Conservation (phyloP, 2,329 filamentous ascomycete genomes). For the Trichoderma polysporum region DNA sequence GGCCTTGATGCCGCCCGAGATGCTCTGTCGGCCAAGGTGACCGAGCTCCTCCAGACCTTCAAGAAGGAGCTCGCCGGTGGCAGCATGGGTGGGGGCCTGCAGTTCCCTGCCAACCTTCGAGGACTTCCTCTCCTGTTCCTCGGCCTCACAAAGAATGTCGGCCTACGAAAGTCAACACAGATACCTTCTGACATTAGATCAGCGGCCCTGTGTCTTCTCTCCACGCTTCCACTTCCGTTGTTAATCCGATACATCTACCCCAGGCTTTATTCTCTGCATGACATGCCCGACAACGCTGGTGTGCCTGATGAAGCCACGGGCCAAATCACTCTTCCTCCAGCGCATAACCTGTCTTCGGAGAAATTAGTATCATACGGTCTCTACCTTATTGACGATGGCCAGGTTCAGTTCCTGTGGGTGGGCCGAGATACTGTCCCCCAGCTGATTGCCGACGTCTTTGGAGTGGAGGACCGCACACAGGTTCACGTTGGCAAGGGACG, state of each 20-base stretch:
- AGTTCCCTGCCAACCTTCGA: constrained; percentile 90
- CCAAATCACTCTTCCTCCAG: constrained; percentile 82
- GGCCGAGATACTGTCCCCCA: constrained; percentile 91
- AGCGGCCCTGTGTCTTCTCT: constrained; percentile 89
- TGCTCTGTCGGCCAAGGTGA: constrained; percentile 84
- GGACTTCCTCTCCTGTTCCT: constrained; percentile 88
- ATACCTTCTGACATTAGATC: constrained; percentile 93
- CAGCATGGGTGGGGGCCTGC: constrained; percentile 90
- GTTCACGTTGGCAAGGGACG: constrained; percentile 89
- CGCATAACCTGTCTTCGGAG: constrained; percentile 84
- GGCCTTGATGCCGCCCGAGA: constrained; percentile 90
- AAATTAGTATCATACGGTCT: constrained; percentile 84
- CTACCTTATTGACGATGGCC: constrained; percentile 95
- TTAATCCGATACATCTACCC: constrained; percentile 93
- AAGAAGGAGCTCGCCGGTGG: constrained; percentile 95
- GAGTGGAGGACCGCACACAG: constrained; percentile 76
- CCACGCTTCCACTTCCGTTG: constrained; percentile 84
- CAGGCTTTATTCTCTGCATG: constrained; percentile 80
- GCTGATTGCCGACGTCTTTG: constrained; percentile 86
- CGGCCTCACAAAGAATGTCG: constrained; percentile 93
- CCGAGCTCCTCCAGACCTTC: constrained; percentile 91
- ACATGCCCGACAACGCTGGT: constrained; percentile 94
- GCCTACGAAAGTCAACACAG: constrained; percentile 86
- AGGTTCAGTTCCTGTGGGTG: constrained; percentile 97
- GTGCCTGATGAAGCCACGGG: constrained; percentile 81